Conservation (phyloP, 176 grass and related monocot species). For the Oryza punctata region DNA sequence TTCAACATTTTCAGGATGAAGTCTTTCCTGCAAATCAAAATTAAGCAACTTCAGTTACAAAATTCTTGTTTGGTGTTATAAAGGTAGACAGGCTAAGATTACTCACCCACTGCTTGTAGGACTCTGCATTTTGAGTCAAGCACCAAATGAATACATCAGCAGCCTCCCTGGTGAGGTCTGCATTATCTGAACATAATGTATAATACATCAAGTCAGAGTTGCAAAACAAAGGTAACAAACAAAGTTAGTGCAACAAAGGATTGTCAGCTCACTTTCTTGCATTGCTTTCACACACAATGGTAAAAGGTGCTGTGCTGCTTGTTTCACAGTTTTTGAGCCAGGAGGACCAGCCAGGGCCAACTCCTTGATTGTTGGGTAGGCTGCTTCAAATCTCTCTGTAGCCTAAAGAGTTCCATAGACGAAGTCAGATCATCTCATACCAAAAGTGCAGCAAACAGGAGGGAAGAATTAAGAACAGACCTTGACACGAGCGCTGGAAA, state of each 20-base stretch:
- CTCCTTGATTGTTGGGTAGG: constrained; percentile 86
- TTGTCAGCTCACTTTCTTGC: constrained; percentile 80
- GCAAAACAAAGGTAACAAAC: not conserved
- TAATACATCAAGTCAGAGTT: constrained; percentile 8
- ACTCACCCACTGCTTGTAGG: constrained; percentile 90
- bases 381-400: constrained; percentile 87
- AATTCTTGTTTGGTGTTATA: not conserved
- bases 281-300: constrained; percentile 69
- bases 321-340: constrained; percentile 87
- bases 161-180: constrained; percentile 71
- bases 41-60: not conserved
- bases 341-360: constrained; percentile 79
- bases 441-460: not conserved
- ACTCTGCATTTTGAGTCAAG: constrained; percentile 78
- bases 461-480: constrained; percentile 32
- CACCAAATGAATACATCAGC: constrained; percentile 83
- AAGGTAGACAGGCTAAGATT: constrained; percentile 15
- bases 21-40: constrained; percentile 58
- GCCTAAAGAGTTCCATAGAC: constrained; percentile 55
- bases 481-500: constrained; percentile 67
- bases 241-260: not conserved
- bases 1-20: constrained; percentile 65
- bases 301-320: constrained; percentile 87
- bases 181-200: constrained; percentile 68
- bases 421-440: not conserved